Conservation (phyloP, 768 basidiomycete species). For the Pulveroboletus sp. region DNA sequence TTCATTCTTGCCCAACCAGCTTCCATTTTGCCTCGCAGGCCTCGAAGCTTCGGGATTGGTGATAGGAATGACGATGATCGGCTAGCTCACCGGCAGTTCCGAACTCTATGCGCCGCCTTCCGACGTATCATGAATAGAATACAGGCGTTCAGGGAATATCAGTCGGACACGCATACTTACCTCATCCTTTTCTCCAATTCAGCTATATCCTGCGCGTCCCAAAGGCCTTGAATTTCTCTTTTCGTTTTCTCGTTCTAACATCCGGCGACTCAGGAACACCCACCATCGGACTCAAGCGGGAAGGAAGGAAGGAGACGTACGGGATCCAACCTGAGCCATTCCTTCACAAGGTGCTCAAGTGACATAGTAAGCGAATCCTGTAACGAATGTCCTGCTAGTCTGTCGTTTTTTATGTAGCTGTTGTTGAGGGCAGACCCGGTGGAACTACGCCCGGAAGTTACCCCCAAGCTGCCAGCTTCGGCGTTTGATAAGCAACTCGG, state of each 20-base stretch:
- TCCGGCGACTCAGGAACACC: neutral
- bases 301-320: constrained; percentile 23
- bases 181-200: constrained; percentile 43
- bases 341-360: constrained; percentile 42
- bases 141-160: no score
- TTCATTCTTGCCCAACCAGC: constrained; percentile 93
- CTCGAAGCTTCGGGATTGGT: constrained; percentile 33
- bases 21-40: constrained; percentile 78
- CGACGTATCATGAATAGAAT: neutral
- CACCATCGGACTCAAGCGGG: neutral
- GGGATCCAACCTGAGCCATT: constrained; percentile 49
- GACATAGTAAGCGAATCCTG: neutral
- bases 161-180: no score
- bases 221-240: constrained; percentile 34
- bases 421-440: no score
- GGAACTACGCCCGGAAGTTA: no score
- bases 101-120: constrained; percentile 73
- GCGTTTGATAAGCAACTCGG: no score
- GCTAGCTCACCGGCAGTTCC: constrained; percentile 70
- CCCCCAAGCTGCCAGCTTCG: no score
- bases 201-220: constrained; percentile 23
- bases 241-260: constrained; percentile 38
- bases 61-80: neutral
- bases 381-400: neutral
- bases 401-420: no score